Evolutionary conservation across 148 eudicot species (phyloP), one percentile per base, ranked within the genome.

Genomic region (Nyssa sinensis): DNA sequence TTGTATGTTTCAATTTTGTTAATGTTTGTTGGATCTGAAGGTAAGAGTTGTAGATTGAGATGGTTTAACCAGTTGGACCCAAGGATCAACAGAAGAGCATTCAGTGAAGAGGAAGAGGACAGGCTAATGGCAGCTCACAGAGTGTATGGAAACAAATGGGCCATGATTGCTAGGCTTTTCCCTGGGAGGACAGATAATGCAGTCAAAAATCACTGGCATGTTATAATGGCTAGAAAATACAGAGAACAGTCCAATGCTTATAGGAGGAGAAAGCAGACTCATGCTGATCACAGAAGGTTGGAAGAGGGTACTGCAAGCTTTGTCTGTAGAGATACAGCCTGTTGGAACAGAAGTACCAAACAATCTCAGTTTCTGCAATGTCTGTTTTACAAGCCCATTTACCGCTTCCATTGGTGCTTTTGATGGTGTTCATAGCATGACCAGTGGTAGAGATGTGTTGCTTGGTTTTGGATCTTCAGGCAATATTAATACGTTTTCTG

Each of bases 121-220:
- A n/a, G n/a, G n/a, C n/a, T n/a, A n/a, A n/a, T n/a, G n/a, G n/a
- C n/a, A n/a, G n/a, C n/a, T n/a, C n/a, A n/a, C n/a, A n/a, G n/a
- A n/a, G n/a, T n/a, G n/a, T n/a, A n/a, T n/a, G n/a, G n/a, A n/a
- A n/a, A n/a, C n/a, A n/a, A n/a, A n/a, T n/a, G n/a, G n/a, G n/a
- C n/a, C n/a, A n/a, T n/a, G n/a, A n/a, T n/a, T n/a, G n/a, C n/a
- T n/a, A 75, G 96, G 78, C 82, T 93, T 0, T 93, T 93, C 34
- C 97, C 96, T 4, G 97, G 97, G 0, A 79, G 97, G 66, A 93
- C 97, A 23, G 97, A 93, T 49, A 93, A 93, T 79, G 91, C 97
- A n/a, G 93, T 93, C 39, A 93, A 93, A 75, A 93, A 93, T 71
- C 97, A 93, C 77, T 93, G 97, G 97, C 97, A 93, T 84, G 97